A percentile compares a stretch with the other conserved stretches of the same genome.
Evolutionary conservation across 1,284 basidiomycete species (phyloP).

Genomic region (Acaromyces ingoldii): DNA sequence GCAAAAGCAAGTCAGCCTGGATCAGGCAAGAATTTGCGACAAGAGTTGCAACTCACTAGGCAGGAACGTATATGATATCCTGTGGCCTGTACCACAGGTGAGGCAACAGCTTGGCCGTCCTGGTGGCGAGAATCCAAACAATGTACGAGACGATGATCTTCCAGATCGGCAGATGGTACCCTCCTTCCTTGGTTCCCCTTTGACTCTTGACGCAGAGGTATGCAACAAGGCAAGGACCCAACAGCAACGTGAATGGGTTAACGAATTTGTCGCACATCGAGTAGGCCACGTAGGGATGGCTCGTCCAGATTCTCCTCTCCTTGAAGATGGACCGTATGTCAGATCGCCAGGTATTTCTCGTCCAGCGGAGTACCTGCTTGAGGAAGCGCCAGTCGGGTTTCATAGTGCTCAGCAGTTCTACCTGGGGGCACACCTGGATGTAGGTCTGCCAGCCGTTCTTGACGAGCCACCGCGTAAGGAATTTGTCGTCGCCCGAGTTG

Average conservation of each 20-base stretch:
- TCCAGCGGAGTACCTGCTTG: constrained; percentile 87
- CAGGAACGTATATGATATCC: constrained; percentile 80
- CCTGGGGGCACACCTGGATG: constrained; percentile 83
- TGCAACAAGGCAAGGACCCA: constrained; percentile 71
- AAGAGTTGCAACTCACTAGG: constrained; percentile 58
- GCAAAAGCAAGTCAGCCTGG: constrained; percentile 63
- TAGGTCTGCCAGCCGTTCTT: constrained; percentile 88
- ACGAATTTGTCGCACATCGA: constrained; percentile 90
- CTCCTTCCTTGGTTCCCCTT: constrained; percentile 64
- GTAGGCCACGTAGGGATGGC: constrained; percentile 83
- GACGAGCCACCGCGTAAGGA: constrained; percentile 92
- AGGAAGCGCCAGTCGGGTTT: constrained; percentile 92
- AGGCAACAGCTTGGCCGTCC: constrained; percentile 78
- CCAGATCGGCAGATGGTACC: constrained; percentile 86
- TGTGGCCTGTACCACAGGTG: constrained; percentile 79
- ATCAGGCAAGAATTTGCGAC: constrained; percentile 52
- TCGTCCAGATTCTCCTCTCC: constrained; percentile 78
- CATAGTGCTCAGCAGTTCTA: constrained; percentile 84
- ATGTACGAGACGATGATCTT: constrained; percentile 54
- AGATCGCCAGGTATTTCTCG: constrained; percentile 84
- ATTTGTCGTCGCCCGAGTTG: constrained; percentile 66
- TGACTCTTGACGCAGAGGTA: constrained; percentile 74
- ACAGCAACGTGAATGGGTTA: constrained; percentile 79
- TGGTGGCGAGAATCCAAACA: constrained; percentile 63
- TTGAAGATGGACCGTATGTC: constrained; percentile 81